Evolutionary conservation across 148 eudicot species (phyloP), one percentile per base, ranked within the genome.

Genomic region (Vaccinium macrocarpon): DNA sequence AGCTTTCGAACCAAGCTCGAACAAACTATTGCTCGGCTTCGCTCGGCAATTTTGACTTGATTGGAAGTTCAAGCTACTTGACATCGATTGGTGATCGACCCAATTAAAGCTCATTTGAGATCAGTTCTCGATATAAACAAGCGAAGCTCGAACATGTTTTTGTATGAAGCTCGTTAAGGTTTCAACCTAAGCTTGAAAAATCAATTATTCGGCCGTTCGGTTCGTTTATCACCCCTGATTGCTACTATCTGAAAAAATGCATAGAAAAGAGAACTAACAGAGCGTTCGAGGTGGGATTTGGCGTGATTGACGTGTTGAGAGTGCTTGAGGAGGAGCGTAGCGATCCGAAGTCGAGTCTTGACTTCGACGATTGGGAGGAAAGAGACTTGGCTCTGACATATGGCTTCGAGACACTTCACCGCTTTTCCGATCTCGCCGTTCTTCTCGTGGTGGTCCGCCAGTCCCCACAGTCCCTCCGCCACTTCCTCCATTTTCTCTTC

Each of bases 381-480:
- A 5, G 96, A 91, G 78, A 92, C 96, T n/a, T 87, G 82, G 90
- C 93, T 90, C 84, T 96, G 99, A 68, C 96, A 95, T 16, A 96
- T 90, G 32, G 98, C 94, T 88, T 96, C 99, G 4, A 96, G 84
- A 80, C 99, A 96, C 86, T 96, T 96, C 10, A 96, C 86, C 3
- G 98, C 82, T 81, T 91, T 93, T 0, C 88, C 89, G 1, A 95
- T 77, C 52, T 95, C 96, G 14, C 95, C 92, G 14, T 82, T 89
- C 85, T 91, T 91, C 88, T 93, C 97, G 82, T 91, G 91, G 46
- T 91, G 81, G 62, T 95, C 98, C 74, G 99, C 97, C 88, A 96
- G 81, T 71, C 86, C 93, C 99, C 99, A 96, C 78, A 95, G 89
- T 59, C 98, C 99, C 86, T 93, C 97, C 80, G 98, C 99, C 84